A percentile compares a stretch with the other conserved stretches of the same genome.
Conservation (phyloP, 2,329 filamentous ascomycete species). For the Phialophora chinensis region DNA sequence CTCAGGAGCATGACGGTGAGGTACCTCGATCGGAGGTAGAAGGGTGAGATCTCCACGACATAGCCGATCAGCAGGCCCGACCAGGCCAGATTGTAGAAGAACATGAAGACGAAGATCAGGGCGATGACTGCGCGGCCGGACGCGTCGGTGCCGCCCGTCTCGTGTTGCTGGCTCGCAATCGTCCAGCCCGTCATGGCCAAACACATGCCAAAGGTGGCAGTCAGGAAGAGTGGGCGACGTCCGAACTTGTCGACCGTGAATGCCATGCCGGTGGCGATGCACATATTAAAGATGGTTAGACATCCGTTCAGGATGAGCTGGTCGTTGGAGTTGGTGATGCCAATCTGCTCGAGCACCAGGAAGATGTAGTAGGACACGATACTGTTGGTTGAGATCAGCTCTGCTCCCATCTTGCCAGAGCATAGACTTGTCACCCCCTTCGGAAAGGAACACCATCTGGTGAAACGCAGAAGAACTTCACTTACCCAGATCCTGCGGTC, state of each 20-base stretch:
- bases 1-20: slow-evolving; percentile 33
- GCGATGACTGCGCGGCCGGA: slow-evolving; percentile 42
- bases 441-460: not conserved
- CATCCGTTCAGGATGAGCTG: slow-evolving; percentile 39
- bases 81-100: slow-evolving; percentile 44
- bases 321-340: slow-evolving; percentile 59
- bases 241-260: slow-evolving; percentile 62
- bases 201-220: slow-evolving; percentile 46
- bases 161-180: slow-evolving; percentile 12
- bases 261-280: slow-evolving; percentile 43
- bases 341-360: slow-evolving; percentile 55
- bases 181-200: slow-evolving; percentile 29
- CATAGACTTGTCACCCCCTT: not conserved
- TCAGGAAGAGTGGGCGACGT: slow-evolving; percentile 63
- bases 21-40: slow-evolving; percentile 47
- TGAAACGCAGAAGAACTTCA: not conserved
- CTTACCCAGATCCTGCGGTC: slow-evolving; percentile 17
- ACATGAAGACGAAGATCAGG: slow-evolving; percentile 46
- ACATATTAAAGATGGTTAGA: slow-evolving; percentile 24
- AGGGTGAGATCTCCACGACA: slow-evolving; percentile 46
- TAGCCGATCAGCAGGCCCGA: slow-evolving; percentile 43
- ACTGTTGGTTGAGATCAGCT: not conserved
- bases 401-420: not conserved
- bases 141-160: not conserved
- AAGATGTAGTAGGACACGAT: slow-evolving; percentile 47